Conservation (phyloP, 208 protist species). For the Trypanosoma grayi region DNA sequence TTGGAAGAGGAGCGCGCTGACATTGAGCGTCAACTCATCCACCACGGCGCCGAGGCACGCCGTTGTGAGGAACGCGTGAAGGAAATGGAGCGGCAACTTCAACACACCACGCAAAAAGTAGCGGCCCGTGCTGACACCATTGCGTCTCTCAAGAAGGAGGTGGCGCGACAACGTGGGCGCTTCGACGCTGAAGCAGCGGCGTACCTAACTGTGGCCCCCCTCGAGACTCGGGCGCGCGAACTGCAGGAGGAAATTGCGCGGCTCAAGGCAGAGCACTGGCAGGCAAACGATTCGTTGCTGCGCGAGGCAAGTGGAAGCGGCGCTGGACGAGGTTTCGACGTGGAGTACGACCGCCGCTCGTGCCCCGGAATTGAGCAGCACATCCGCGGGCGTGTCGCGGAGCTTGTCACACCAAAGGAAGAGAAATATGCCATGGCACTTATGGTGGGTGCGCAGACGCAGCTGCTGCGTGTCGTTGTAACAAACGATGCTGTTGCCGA, state of each 20-base stretch:
- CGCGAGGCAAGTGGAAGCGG: conserved; percentile 36
- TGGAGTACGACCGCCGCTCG: conserved; percentile 63
- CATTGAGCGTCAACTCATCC: conserved; percentile 64
- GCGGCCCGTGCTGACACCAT: conserved; percentile 34
- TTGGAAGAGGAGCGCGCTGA: conserved; percentile 72
- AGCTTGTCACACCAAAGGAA: conserved; percentile 90
- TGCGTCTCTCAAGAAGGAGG: conserved; percentile 29
- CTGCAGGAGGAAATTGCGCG: conserved; percentile 40
- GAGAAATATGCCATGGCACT: conserved; percentile 77
- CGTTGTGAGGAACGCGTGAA: conserved; percentile 46
- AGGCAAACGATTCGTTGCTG: conserved; percentile 61
- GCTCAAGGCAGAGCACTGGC: conserved; percentile 52
- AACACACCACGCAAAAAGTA: conserved; percentile 33
- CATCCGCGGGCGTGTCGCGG: conserved; percentile 93
- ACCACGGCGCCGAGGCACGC: conserved; percentile 35
- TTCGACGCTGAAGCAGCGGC: conserved; percentile 32
- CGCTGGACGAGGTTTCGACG: conserved; percentile 50
- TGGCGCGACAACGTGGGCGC: conserved; percentile 27
- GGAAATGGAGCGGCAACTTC: conserved; percentile 53
- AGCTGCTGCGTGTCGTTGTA: conserved; percentile 96
- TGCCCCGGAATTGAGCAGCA: conserved; percentile 41
- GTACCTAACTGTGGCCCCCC: conserved; percentile 15
- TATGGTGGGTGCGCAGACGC: conserved; percentile 90
- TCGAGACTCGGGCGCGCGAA: conserved; percentile 23
- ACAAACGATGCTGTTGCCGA: conserved; percentile 91